phyloP scores from a whole-genome alignment of 371 early-diverging fungal genomes.

The Polyrhizophydium stewartii region DNA sequence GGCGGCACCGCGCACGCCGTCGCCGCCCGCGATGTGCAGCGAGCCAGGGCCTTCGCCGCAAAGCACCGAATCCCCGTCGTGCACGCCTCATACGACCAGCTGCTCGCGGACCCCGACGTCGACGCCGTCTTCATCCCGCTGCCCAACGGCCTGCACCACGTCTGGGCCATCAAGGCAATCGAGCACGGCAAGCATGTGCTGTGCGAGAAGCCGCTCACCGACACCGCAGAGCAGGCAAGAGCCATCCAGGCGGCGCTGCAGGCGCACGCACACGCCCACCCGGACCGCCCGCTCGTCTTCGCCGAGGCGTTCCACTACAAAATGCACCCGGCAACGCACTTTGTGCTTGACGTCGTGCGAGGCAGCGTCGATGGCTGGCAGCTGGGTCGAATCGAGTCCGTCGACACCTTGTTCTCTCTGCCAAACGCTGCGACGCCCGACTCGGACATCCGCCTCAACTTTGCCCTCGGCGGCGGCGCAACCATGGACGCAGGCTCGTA shows the following conservation, averaged over 20 bases:
- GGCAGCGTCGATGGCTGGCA: slow-evolving; percentile 12
- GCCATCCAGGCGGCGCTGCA: slow-evolving; percentile 11
- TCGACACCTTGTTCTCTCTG: slow-evolving; percentile 1
- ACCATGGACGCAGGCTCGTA: slow-evolving; percentile 44
- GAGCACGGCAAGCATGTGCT: slow-evolving; percentile 17
- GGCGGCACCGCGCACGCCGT: slow-evolving; percentile 29
- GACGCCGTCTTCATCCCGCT: slow-evolving; percentile 48
- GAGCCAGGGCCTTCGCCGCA: slow-evolving; percentile 22
- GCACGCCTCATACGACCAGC: slow-evolving; percentile 33
- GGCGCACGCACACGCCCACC: slow-evolving; percentile 21
- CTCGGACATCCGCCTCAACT: slow-evolving; percentile 39
- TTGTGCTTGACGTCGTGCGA: slow-evolving; percentile 17
- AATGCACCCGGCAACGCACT: slow-evolving; percentile 32
- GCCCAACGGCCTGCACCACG: slow-evolving; percentile 42
- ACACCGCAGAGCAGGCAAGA: slow-evolving; percentile 11
- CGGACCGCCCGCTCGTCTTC: slow-evolving; percentile 26
- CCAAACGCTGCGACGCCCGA: slow-evolving; percentile 8
- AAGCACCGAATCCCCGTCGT: slow-evolving; percentile 33
- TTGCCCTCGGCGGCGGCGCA: slow-evolving; percentile 34
- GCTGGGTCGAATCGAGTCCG: slow-evolving; percentile 10
- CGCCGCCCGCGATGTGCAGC: slow-evolving; percentile 31
- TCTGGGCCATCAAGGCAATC: slow-evolving; percentile 38
- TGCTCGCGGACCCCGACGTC: slow-evolving; percentile 35
- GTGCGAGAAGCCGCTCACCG: slow-evolving; percentile 16
- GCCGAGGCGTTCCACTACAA: slow-evolving; percentile 47